These are phyloP conservation scores for Coniella vitis DNA, from an alignment of 2,329 filamentous ascomycete genomes.

Conservation along the genomic window DNA sequence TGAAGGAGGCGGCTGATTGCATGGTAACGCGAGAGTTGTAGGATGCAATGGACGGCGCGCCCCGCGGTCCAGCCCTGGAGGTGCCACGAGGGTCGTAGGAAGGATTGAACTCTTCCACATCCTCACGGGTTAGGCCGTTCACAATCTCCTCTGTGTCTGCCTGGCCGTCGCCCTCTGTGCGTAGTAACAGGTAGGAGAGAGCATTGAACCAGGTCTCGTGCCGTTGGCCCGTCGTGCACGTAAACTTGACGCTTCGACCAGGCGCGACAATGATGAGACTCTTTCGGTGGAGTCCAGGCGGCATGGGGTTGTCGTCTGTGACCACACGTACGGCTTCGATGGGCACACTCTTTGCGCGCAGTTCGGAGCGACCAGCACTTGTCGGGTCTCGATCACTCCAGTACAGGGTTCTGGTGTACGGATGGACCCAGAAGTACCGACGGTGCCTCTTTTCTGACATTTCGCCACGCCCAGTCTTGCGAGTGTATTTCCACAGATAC, in stretches of 20 bases:
- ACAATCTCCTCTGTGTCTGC: constrained; percentile 54
- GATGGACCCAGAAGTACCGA: constrained; percentile 98
- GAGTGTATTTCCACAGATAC: constrained; percentile 98
- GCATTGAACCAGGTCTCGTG: constrained; percentile 99
- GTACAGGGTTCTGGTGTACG: constrained; percentile 92
- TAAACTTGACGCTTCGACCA: constrained; percentile 86
- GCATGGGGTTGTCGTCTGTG: constrained; percentile 89
- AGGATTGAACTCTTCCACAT: constrained; percentile 78
- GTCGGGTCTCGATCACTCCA: constrained; percentile 92
- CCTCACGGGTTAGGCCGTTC: constrained; percentile 52
- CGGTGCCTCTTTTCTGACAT: constrained; percentile 86
- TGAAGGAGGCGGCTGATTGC: constrained; percentile 47
- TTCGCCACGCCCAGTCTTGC: constrained; percentile 82
- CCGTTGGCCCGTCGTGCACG: constrained; percentile 83
- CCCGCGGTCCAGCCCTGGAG: constrained; percentile 44
- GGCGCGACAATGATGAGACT: constrained; percentile 86
- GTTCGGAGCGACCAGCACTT: constrained; percentile 66
- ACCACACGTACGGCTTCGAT: constrained; percentile 92
- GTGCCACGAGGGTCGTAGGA: constrained; percentile 35
- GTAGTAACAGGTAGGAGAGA: constrained; percentile 81
- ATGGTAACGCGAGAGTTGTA: constrained; percentile 70
- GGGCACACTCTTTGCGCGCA: constrained; percentile 78
- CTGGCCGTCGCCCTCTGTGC: constrained; percentile 60
- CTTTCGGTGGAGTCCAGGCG: constrained; percentile 89
- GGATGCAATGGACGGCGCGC: constrained; percentile 64